Percentiles rank a stretch among this genome's conserved stretches.
These are phyloP conservation scores for Verruconis gallopava DNA, from an alignment of 2,329 filamentous ascomycete species.

Conservation along the genomic window DNA sequence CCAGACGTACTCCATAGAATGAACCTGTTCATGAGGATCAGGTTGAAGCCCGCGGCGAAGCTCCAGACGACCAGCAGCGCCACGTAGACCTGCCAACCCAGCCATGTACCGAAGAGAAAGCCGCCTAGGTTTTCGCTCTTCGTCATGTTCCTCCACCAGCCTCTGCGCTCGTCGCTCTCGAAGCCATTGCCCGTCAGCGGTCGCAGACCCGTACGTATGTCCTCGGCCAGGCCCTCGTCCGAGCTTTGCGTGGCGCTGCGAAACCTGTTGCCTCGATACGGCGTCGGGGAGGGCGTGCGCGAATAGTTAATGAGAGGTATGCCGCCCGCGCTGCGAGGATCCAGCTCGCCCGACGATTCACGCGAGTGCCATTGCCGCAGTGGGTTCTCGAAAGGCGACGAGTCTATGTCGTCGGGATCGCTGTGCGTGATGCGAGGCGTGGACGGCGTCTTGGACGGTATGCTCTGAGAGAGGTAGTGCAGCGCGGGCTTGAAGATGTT, in stretches of 20 bases:
- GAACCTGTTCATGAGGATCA: conserved; percentile 39
- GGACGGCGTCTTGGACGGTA: conserved; percentile 11
- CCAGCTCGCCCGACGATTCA: conserved; percentile 19
- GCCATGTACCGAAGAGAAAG: conserved; percentile 34
- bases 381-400: conserved; percentile 24
- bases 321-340: conserved; percentile 17
- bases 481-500: conserved; percentile 27
- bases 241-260: conserved; percentile 32
- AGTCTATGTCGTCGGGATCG: conserved; percentile 16
- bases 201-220: conserved; percentile 26
- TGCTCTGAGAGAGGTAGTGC: conserved; percentile 24
- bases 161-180: conserved; percentile 21
- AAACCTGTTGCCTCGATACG: conserved; percentile 24
- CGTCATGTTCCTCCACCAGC: conserved; percentile 22
- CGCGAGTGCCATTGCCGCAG: conserved; percentile 15
- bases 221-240: conserved; percentile 31
- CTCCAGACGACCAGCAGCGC: conserved; percentile 36
- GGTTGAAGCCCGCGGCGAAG: conserved; percentile 32
- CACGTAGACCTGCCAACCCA: conserved; percentile 37
- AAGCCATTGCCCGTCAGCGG: conserved; percentile 21
- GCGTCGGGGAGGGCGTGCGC: conserved; percentile 27
- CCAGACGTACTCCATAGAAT: conserved; percentile 32
- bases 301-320: conserved; percentile 34
- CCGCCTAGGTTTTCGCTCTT: conserved; percentile 27
- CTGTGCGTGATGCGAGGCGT: conserved; percentile 13